phyloP scores from a whole-genome alignment of 2,329 filamentous ascomycete species.

The Trichoderma sp. region DNA sequence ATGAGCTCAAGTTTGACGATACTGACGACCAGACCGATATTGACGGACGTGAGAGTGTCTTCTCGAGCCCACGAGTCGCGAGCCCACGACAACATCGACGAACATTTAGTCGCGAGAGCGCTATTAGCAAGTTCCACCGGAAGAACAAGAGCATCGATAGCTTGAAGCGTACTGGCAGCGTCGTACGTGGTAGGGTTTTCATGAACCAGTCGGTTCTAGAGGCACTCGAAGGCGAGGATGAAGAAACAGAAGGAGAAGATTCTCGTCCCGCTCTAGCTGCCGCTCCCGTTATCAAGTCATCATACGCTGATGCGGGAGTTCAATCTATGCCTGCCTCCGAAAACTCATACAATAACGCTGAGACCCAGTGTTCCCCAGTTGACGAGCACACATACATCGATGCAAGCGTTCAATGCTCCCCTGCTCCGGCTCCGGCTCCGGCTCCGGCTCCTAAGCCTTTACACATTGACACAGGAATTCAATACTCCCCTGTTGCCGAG shows the following conservation, averaged over 20 bases:
- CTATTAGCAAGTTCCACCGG: conserved; percentile 50
- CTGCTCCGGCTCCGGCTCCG: background rate
- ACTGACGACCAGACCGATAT: conserved; percentile 71
- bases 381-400: background rate
- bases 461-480: background rate
- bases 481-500: conserved; percentile 34
- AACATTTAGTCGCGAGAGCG: conserved; percentile 60
- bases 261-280: conserved; percentile 34
- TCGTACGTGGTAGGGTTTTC: conserved; percentile 54
- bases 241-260: conserved; percentile 40
- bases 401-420: conserved; percentile 8
- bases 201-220: conserved; percentile 59
- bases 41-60: conserved; percentile 65
- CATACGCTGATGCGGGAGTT: conserved; percentile 74
- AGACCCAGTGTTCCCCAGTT: background rate
- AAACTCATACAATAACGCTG: background rate
- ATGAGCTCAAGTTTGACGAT: conserved; percentile 87
- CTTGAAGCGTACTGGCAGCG: conserved; percentile 56
- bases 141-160: conserved; percentile 63
- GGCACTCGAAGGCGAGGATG: conserved; percentile 57
- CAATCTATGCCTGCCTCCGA: conserved; percentile 68
- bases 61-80: conserved; percentile 48
- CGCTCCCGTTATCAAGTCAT: conserved; percentile 39
- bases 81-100: conserved; percentile 45
- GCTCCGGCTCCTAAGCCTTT: conserved; percentile 35